phyloP scores from a whole-genome alignment of 2,329 filamentous ascomycete species.

The Apiospora hydei region DNA sequence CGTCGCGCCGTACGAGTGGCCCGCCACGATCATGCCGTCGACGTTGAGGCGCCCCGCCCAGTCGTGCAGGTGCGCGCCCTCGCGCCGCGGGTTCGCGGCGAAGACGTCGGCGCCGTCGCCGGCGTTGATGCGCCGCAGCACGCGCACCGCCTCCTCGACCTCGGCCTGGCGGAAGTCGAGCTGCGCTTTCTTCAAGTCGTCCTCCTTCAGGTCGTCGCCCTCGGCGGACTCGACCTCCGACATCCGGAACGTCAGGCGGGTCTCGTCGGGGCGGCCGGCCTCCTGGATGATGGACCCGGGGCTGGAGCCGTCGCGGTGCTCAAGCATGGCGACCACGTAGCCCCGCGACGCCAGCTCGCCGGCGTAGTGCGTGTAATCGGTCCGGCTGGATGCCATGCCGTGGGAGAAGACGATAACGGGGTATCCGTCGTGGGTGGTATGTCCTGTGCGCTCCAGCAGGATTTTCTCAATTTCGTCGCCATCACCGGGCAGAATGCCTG shows the following conservation, averaged over 20 bases:
- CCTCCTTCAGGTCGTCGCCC: constrained; percentile 34
- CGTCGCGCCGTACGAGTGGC: constrained; percentile 73
- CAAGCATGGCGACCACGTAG: constrained; percentile 56
- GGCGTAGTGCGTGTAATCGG: constrained; percentile 60
- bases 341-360: constrained; percentile 59
- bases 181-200: constrained; percentile 53
- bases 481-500: background rate
- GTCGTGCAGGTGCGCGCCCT: constrained; percentile 53
- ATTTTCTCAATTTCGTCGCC: constrained; percentile 36
- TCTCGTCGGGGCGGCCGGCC: constrained; percentile 39
- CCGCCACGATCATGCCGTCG: constrained; percentile 62
- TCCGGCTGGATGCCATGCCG: constrained; percentile 57
- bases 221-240: constrained; percentile 46
- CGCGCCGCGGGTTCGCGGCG: constrained; percentile 53
- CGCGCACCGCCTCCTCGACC: constrained; percentile 52
- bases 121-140: constrained; percentile 50
- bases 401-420: constrained; percentile 61
- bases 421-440: constrained; percentile 34
- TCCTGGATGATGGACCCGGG: constrained; percentile 52
- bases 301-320: constrained; percentile 60
- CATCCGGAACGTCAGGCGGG: constrained; percentile 45
- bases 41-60: constrained; percentile 64
- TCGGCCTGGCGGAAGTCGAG: constrained; percentile 59
- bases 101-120: constrained; percentile 46
- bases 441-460: constrained; percentile 27